Conservation (phyloP, 345 rosid genomes). For the Aquilaria yunnanensis region DNA sequence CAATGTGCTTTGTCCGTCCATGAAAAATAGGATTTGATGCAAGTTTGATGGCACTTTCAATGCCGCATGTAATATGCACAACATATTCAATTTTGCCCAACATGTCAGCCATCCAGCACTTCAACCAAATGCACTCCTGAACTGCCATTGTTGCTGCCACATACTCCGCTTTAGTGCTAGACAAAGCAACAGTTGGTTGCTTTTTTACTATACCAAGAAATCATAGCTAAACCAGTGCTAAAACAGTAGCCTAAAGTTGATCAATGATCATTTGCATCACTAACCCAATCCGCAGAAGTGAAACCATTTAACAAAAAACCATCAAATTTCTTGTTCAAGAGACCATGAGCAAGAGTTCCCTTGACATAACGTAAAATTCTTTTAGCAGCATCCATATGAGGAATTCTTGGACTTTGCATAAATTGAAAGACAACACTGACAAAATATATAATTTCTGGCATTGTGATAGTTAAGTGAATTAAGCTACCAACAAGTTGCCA, state of each 20-base stretch:
- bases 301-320: neutral
- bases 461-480: constrained; percentile 15
- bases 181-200: neutral
- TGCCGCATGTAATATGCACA: too few relatives aligned
- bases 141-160: constrained; percentile 1
- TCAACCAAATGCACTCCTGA: constrained; percentile 6
- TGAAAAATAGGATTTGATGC: too few relatives aligned
- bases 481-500: constrained; percentile 4
- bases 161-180: neutral
- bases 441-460: neutral
- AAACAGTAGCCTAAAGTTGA: neutral
- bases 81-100: too few relatives aligned
- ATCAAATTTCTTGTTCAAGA: neutral
- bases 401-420: neutral
- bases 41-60: too few relatives aligned
- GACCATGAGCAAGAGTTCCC: neutral
- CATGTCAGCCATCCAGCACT: neutral
- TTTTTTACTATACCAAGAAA: constrained; percentile 6
- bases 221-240: neutral
- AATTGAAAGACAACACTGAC: constrained; percentile 5
- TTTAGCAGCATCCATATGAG: neutral
- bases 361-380: constrained; percentile 1
- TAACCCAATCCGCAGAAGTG: neutral
- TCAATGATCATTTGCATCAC: neutral
- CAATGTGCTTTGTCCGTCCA: too few relatives aligned